These are phyloP conservation scores for Candida khao-thaluensis DNA, from an alignment of 805 yeast genomes.

Conservation along the genomic window DNA sequence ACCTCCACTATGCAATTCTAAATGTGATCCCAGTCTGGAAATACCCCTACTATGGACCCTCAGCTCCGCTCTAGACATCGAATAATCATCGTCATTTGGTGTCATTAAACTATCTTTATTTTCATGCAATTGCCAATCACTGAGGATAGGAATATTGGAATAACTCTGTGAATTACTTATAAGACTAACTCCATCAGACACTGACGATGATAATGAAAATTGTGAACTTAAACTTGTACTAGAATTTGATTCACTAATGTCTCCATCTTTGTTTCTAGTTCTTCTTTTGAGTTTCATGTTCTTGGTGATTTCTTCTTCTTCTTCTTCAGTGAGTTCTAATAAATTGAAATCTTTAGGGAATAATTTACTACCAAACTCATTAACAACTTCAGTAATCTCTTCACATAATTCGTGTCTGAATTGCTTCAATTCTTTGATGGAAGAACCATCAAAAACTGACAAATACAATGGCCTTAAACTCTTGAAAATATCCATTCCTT, in stretches of 20 bases:
- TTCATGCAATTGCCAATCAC: conserved; percentile 45
- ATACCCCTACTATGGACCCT: conserved; percentile 4
- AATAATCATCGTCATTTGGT: conserved; percentile 38
- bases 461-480: conserved; percentile 78
- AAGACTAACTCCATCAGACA: conserved; percentile 60
- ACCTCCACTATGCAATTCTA: conserved; percentile 21
- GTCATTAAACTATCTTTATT: conserved; percentile 27
- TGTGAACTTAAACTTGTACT: conserved; percentile 15
- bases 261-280: conserved; percentile 5
- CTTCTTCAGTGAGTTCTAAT: conserved; percentile 46
- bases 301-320: conserved; percentile 27
- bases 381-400: conserved; percentile 76
- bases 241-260: conserved; percentile 10
- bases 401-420: conserved; percentile 61
- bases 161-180: conserved; percentile 61
- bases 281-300: conserved; percentile 32
- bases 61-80: conserved; percentile 13
- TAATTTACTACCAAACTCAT: conserved; percentile 77
- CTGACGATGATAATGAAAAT: conserved; percentile 33
- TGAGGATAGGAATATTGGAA: conserved; percentile 63
- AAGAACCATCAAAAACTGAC: conserved; percentile 57
- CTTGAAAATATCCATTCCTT: conserved; percentile 85
- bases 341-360: conserved; percentile 78
- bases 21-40: conserved; percentile 9
- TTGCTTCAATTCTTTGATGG: conserved; percentile 56